phyloP scores from a whole-genome alignment of 1,284 basidiomycete species.

The Ustilago tritici region DNA sequence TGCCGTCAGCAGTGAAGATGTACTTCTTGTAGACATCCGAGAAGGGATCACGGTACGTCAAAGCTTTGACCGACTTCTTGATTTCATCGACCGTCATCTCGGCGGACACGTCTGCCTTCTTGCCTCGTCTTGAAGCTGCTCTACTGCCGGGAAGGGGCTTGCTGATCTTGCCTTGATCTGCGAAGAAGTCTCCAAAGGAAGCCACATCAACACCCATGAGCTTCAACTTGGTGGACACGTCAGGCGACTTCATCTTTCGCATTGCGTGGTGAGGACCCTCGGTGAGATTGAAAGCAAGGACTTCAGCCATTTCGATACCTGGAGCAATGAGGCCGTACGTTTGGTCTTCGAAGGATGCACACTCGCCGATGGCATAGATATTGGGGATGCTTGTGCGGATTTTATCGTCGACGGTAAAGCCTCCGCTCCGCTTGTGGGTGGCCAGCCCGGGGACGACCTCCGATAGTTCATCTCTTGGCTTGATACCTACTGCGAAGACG shows the following conservation, averaged over 20 bases:
- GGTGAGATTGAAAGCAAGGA: slow-evolving; percentile 80
- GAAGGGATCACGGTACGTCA: slow-evolving; percentile 82
- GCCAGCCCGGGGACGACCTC: slow-evolving; percentile 18
- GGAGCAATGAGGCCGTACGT: slow-evolving; percentile 80
- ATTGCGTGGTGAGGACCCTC: slow-evolving; percentile 70
- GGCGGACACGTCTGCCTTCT: slow-evolving; percentile 11
- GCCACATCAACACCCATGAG: slow-evolving; percentile 82
- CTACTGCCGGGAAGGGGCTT: slow-evolving; percentile 52
- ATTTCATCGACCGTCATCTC: slow-evolving; percentile 40
- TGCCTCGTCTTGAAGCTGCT: slow-evolving; percentile 16
- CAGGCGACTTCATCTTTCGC: slow-evolving; percentile 76
- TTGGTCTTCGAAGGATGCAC: slow-evolving; percentile 78
- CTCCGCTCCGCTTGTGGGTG: slow-evolving; percentile 75
- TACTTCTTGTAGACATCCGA: slow-evolving; percentile 76
- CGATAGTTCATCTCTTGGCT: slow-evolving; percentile 79
- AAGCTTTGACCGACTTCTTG: slow-evolving; percentile 72
- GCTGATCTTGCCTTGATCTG: slow-evolving; percentile 73
- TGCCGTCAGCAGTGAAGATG: slow-evolving; percentile 81
- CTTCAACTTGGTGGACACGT: slow-evolving; percentile 77
- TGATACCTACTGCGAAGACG: slow-evolving; percentile 72
- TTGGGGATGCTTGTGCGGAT: slow-evolving; percentile 75
- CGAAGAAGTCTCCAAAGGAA: slow-evolving; percentile 82
- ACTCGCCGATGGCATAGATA: slow-evolving; percentile 82
- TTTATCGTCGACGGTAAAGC: slow-evolving; percentile 76
- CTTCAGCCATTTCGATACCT: slow-evolving; percentile 81